Evolutionary conservation across 163 green algal genomes (phyloP), one percentile per base, ranked within the genome.

Genomic region (Prototheca wickerhamii): DNA sequence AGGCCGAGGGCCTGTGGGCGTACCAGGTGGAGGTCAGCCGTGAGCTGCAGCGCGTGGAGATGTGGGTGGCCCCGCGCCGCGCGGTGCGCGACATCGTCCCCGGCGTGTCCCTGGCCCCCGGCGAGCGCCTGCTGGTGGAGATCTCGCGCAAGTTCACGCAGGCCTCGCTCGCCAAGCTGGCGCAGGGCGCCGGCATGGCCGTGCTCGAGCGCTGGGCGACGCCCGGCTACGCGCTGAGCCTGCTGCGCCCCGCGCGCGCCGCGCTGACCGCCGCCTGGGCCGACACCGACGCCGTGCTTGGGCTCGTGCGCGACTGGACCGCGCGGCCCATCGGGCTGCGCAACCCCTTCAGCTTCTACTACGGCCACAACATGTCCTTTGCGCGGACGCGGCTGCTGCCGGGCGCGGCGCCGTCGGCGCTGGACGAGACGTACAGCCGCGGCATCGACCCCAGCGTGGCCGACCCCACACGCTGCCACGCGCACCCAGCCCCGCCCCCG

Each of bases 381-480:
- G 33, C 68, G 25, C 72, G 60, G 44, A 40, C 75, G 12, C 78
- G 72, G 63, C 5, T 76, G 61, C 60, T 81, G 53, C 70, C 65
- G 4, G 26, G 52, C 46, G 31, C 67, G 35, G 26, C 15, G 10
- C 8, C 59, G 18, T 33, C 31, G 23, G 17, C 43, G 0, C 37
- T 76, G 34, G 82, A 88, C 53, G 3, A 55, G 18, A 79, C 80
- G 70, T 78, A 82, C 20, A 81, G 71, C 10, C 59, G 82, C 4
- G 82, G 82, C 28, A 87, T 89, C 23, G 81, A 88, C 65, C 82
- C 82, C 15, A 52, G 55, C 50, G 67, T 84, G 23, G 32, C 66
- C 4, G 72, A 88, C 59, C 75, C 82, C 50, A 53, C 31, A 5
- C 54, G 65, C n/a, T 87, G 80, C 62, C 81, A 88, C 64, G 37